Percentiles rank a stretch among this genome's conserved stretches.
Conservation (phyloP, 495 filamentous ascomycete species). For the Neurospora sp. region DNA sequence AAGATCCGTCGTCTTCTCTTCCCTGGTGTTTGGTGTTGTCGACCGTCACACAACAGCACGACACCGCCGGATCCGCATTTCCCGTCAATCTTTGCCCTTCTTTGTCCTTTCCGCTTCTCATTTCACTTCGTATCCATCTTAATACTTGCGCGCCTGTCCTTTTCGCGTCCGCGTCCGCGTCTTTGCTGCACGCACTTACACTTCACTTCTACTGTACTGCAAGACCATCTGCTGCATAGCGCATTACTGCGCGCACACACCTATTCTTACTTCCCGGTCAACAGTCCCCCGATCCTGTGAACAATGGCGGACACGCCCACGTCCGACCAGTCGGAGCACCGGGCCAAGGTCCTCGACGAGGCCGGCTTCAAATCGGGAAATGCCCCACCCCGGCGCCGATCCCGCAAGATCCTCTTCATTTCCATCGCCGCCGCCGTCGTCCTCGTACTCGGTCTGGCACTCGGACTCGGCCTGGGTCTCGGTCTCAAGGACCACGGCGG, state of each 20-base stretch:
- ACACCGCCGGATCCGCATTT: background rate
- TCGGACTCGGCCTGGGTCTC: constrained; percentile 14
- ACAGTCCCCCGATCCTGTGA: background rate
- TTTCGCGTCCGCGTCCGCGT: background rate
- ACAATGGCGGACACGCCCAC: background rate
- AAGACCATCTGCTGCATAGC: background rate
- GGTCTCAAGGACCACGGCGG: constrained; percentile 6
- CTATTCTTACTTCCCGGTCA: background rate
- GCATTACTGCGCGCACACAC: background rate
- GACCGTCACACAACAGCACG: background rate
- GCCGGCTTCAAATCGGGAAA: background rate
- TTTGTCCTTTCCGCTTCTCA: background rate
- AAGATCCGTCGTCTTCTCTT: background rate
- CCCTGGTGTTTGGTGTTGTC: background rate
- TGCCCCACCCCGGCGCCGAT: constrained; percentile 3
- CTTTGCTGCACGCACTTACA: background rate
- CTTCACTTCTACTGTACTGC: background rate
- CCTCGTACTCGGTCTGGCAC: constrained; percentile 5
- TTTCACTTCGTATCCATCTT: background rate
- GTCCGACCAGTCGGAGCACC: background rate
- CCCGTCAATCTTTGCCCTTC: background rate
- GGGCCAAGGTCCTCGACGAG: background rate
- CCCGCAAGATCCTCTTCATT: constrained; percentile 5
- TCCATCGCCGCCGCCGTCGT: constrained; percentile 3
- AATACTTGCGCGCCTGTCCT: background rate